Evolutionary conservation across 139 green algal species (phyloP).

Genomic region (Chlamydomonas applanata): DNA sequence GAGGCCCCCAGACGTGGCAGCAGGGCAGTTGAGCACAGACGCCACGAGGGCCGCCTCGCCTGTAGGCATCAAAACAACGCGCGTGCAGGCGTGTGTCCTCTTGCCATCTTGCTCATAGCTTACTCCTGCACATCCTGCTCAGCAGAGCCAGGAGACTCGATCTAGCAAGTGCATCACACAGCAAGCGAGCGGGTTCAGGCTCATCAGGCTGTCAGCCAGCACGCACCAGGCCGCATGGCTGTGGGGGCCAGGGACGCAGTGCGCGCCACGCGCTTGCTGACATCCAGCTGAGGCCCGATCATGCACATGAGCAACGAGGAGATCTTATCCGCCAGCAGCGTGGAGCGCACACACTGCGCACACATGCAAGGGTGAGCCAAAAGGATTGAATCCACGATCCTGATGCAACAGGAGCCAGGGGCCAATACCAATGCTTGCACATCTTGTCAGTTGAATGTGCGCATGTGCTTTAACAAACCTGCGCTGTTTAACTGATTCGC

Average conservation of each 20-base stretch:
- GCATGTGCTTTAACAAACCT: background rate
- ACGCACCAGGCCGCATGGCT: conserved; percentile 14
- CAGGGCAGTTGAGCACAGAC: conserved; percentile 58
- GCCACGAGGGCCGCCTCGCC: conserved; percentile 70
- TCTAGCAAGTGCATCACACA: background rate
- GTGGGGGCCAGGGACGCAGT: background rate
- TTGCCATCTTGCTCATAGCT: too few relatives aligned
- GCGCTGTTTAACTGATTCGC: too few relatives aligned
- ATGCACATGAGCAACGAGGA: conserved; percentile 70
- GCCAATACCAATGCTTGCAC: too few relatives aligned
- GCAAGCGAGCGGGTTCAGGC: background rate
- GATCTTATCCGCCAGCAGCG: conserved; percentile 57
- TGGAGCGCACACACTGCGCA: conserved; percentile 34
- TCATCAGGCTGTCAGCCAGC: too few relatives aligned
- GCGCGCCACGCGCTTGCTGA: background rate
- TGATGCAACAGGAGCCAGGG: too few relatives aligned
- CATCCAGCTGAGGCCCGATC: conserved; percentile 36
- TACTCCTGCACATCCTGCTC: too few relatives aligned
- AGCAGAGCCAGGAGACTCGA: background rate
- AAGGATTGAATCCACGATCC: too few relatives aligned
- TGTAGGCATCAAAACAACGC: conserved; percentile 12
- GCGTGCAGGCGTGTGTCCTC: too few relatives aligned
- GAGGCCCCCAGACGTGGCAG: conserved; percentile 37
- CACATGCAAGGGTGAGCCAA: background rate
- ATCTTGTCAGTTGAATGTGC: too few relatives aligned